phyloP scores from a whole-genome alignment of 345 rosid genomes.

The Psidium friedrichsthalianum region DNA sequence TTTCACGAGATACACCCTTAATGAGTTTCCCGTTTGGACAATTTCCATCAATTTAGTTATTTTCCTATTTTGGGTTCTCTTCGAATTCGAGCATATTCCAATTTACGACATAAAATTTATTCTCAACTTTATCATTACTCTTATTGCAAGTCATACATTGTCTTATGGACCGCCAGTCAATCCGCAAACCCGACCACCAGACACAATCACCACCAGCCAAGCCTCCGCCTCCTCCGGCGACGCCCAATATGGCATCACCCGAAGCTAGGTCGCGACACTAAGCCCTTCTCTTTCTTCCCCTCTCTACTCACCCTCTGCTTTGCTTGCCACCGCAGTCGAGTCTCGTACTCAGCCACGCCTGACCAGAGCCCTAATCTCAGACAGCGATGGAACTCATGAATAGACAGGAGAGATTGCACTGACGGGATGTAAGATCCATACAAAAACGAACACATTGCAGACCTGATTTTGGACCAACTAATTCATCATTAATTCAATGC shows the following conservation, averaged over 20 bases:
- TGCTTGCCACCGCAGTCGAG: background rate
- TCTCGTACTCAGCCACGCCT: too few relatives aligned
- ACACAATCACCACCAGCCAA: background rate
- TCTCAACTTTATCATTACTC: background rate
- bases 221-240: background rate
- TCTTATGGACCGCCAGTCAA: background rate
- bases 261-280: background rate
- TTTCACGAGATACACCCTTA: background rate
- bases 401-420: too few relatives aligned
- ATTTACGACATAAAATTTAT: fast-evolving
- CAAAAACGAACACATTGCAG: too few relatives aligned
- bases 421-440: too few relatives aligned
- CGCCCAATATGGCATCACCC: background rate
- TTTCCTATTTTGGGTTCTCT: background rate
- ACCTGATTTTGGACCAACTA: too few relatives aligned
- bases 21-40: background rate
- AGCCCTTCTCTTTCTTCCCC: background rate
- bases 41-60: background rate
- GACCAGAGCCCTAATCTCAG: too few relatives aligned
- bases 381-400: too few relatives aligned
- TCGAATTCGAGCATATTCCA: background rate
- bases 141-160: background rate
- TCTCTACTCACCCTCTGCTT: background rate
- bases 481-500: too few relatives aligned
- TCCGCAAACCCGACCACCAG: background rate